These are phyloP conservation scores for Neopestalotiopsis sp. DNA, from an alignment of 2,329 filamentous ascomycete species.

Conservation along the genomic window DNA sequence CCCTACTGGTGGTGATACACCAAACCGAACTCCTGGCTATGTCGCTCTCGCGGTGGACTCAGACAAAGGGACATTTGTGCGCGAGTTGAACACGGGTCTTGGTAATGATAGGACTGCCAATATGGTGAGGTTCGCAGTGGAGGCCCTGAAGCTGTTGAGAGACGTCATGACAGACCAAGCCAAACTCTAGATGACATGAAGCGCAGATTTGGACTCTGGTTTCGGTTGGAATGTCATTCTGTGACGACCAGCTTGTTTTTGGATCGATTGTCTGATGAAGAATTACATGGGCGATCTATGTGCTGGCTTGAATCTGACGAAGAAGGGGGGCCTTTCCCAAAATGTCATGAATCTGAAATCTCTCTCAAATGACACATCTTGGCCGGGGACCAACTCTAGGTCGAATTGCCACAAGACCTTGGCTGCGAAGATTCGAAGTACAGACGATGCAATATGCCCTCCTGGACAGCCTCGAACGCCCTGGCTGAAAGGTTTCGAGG, in stretches of 20 bases:
- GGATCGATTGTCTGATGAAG: neutral
- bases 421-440: conserved; percentile 17
- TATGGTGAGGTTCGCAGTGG: conserved; percentile 66
- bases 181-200: conserved; percentile 10
- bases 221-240: neutral
- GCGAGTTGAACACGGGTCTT: conserved; percentile 60
- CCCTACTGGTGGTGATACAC: conserved; percentile 60
- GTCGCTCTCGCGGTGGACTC: conserved; percentile 65
- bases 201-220: neutral
- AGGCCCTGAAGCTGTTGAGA: conserved; percentile 58
- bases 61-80: conserved; percentile 53
- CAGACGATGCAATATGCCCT: conserved; percentile 14
- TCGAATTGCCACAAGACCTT: conserved; percentile 19
- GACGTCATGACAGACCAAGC: conserved; percentile 51
- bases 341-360: conserved; percentile 21
- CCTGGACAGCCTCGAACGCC: conserved; percentile 21
- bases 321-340: conserved; percentile 20
- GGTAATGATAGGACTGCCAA: conserved; percentile 60
- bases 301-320: conserved; percentile 16
- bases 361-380: conserved; percentile 19
- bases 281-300: neutral
- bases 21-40: conserved; percentile 65
- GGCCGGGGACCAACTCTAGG: conserved; percentile 15
- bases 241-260: neutral
- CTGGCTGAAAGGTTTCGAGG: conserved; percentile 23